Percentiles rank a stretch among this genome's conserved stretches.
Conservation (phyloP, 2,329 filamentous ascomycete genomes). For the Xylariaceae sp. region DNA sequence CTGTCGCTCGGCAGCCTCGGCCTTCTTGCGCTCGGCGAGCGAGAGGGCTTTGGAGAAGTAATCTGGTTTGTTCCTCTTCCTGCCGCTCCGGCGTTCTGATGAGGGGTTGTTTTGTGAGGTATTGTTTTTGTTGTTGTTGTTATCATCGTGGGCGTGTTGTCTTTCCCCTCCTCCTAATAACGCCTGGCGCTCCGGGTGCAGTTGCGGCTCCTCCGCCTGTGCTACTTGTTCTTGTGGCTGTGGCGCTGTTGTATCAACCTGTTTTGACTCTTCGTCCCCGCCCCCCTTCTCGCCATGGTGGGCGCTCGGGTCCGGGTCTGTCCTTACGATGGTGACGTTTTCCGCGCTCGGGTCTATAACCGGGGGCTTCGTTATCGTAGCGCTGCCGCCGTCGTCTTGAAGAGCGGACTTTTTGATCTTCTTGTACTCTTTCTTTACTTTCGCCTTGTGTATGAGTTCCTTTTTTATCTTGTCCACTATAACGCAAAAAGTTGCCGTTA, state of each 20-base stretch:
- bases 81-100: too few species aligned
- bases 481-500: slow-evolving; percentile 9
- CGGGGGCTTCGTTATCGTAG: slow-evolving; percentile 7
- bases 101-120: slow-evolving; percentile 9
- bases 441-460: slow-evolving; percentile 83
- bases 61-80: slow-evolving; percentile 37
- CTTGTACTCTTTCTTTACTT: slow-evolving; percentile 86
- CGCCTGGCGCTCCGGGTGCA: slow-evolving; percentile 39
- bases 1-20: slow-evolving; percentile 23
- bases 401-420: slow-evolving; percentile 63
- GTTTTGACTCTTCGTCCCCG: slow-evolving; percentile 12
- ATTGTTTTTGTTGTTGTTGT: slow-evolving; percentile 1
- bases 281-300: too few species aligned
- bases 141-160: too few species aligned
- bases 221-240: slow-evolving; percentile 9
- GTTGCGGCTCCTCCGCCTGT: slow-evolving; percentile 18
- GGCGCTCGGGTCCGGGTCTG: neutral
- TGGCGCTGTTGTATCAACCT: too few species aligned
- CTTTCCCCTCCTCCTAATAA: slow-evolving; percentile 28
- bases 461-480: slow-evolving; percentile 84
- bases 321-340: slow-evolving; percentile 13
- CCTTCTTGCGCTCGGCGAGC: slow-evolving; percentile 38
- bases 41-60: slow-evolving; percentile 62
- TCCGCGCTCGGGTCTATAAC: slow-evolving; percentile 1
- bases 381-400: slow-evolving; percentile 1